A percentile compares a stretch with the other conserved stretches of the same genome.
phyloP scores from a whole-genome alignment of 129 eudicot genomes.

The Glebionis coronaria region DNA sequence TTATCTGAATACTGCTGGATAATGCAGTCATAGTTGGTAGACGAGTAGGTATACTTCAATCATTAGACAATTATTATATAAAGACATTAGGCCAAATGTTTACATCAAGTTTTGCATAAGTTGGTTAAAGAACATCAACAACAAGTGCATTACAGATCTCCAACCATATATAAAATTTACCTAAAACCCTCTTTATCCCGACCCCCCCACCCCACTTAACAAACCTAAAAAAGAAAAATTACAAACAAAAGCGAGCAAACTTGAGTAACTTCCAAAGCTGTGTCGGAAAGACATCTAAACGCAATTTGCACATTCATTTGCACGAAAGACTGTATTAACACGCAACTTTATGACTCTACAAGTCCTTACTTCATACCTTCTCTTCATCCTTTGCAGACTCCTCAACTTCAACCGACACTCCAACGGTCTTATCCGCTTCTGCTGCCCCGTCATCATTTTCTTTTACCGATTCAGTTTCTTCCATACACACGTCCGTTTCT shows the following conservation, averaged over 20 bases:
- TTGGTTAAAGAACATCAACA: slow-evolving; percentile 20
- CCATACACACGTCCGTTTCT: slow-evolving; percentile 20
- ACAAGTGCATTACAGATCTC: slow-evolving; percentile 7
- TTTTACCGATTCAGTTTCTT: slow-evolving; percentile 1
- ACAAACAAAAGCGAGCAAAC: slow-evolving; percentile 10
- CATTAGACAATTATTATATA: slow-evolving; percentile 1
- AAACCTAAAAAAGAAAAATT: slow-evolving; percentile 19
- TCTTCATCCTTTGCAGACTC: slow-evolving; percentile 20
- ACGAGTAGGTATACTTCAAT: background rate
- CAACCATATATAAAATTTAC: slow-evolving; percentile 11
- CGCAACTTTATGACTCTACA: slow-evolving; percentile 9
- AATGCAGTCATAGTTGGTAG: slow-evolving; percentile 2
- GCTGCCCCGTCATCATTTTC: slow-evolving; percentile 13
- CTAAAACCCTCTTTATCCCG: slow-evolving; percentile 13
- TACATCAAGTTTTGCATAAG: slow-evolving; percentile 28
- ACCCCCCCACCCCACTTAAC: slow-evolving; percentile 25
- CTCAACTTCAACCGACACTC: background rate
- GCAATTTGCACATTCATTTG: slow-evolving; percentile 9
- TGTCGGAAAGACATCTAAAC: too few relatives aligned
- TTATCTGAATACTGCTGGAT: background rate
- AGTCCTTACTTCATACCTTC: slow-evolving; percentile 13
- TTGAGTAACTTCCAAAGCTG: slow-evolving; percentile 4
- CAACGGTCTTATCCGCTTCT: slow-evolving; percentile 12
- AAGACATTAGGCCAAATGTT: slow-evolving; percentile 28
- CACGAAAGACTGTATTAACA: slow-evolving; percentile 25